Evolutionary conservation across 257 asterid species (phyloP), one percentile per base, ranked within the genome.

Genomic region (Misopates orontium): DNA sequence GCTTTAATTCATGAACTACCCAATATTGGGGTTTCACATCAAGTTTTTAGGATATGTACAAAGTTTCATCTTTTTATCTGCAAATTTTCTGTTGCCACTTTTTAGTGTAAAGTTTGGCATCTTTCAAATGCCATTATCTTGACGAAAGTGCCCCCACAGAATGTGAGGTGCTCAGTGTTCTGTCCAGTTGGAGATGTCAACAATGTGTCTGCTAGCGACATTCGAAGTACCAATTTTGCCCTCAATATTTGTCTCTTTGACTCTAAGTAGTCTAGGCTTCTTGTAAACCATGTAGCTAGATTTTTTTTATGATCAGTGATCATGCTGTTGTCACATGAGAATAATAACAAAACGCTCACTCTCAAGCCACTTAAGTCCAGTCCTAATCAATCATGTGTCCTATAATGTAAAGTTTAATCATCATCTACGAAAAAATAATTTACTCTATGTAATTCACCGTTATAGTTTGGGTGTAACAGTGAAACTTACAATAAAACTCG

Each of bases 81-180:
- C 17, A 48, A 64, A 16, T 12, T 48, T 45, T 4, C 9, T 50
- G 52, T 36, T 56, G 20, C 23, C 17, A 36, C 47, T 44, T 56
- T 45, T 5, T 28, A 47, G 39, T 39, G 62, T 53, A 4, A 36
- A 53, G 21, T 39, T 41, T 7, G 48, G 50, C 20, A 24, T 25
- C 59, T 32, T 36, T 36, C 45, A 71, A 10, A 25, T 55, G 39
- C n/a, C 49, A 25, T 14, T 62, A 55, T 55, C 45, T 19, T 63
- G 77, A 68, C 89, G 39, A 71, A 66, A 75, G 23, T 75, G 71
- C 61, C 92, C 86, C 51, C 49, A 6, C 18, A 10, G 65, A 73
- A 62, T 77, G 48, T 71, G 79, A 77, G 87, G 86, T 66, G n/a
- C 41, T 22, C 3, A 48, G 20, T 25, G 64, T 67, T 47, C 69